These are phyloP conservation scores for Coemansia sp. DNA, from an alignment of 192 early-diverging fungal species.

Conservation along the genomic window DNA sequence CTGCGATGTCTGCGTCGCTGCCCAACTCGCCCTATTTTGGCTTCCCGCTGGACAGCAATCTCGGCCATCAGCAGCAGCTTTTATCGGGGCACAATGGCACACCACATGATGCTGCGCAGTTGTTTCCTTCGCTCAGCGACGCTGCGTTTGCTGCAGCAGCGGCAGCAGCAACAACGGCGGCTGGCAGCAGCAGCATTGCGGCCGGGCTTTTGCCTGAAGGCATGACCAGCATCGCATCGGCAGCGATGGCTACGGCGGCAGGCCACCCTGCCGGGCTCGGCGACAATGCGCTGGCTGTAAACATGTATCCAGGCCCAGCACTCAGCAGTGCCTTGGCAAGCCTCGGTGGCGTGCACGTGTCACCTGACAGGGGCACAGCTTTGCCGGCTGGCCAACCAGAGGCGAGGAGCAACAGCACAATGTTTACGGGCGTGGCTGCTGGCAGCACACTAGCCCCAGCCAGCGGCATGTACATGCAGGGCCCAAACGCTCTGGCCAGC, in stretches of 20 bases:
- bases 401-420: not conserved
- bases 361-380: not conserved
- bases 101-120: slow-evolving; percentile 28
- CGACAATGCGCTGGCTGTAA: slow-evolving; percentile 4
- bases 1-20: slow-evolving; percentile 40
- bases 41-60: slow-evolving; percentile 21
- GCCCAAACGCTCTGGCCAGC: not conserved
- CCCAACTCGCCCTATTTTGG: slow-evolving; percentile 47
- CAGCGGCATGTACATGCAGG: not conserved
- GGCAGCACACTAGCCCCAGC: slow-evolving; percentile 1
- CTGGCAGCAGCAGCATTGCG: not conserved
- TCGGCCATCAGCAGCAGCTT: slow-evolving; percentile 13
- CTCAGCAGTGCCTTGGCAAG: slow-evolving; percentile 5
- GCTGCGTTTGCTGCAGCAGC: slow-evolving; percentile 17
- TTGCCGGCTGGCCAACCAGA: not conserved
- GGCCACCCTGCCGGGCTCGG: slow-evolving; percentile 1
- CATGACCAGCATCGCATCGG: slow-evolving; percentile 16
- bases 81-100: slow-evolving; percentile 12
- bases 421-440: not conserved
- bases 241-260: slow-evolving; percentile 7
- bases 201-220: slow-evolving; percentile 5
- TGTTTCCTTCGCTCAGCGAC: slow-evolving; percentile 44
- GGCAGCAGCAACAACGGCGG: not conserved
- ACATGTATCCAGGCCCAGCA: slow-evolving; percentile 12
- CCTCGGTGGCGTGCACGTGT: not conserved